These are phyloP conservation scores for Ophiosphaerella narmari DNA, from an alignment of 2,329 filamentous ascomycete genomes.

Conservation along the genomic window DNA sequence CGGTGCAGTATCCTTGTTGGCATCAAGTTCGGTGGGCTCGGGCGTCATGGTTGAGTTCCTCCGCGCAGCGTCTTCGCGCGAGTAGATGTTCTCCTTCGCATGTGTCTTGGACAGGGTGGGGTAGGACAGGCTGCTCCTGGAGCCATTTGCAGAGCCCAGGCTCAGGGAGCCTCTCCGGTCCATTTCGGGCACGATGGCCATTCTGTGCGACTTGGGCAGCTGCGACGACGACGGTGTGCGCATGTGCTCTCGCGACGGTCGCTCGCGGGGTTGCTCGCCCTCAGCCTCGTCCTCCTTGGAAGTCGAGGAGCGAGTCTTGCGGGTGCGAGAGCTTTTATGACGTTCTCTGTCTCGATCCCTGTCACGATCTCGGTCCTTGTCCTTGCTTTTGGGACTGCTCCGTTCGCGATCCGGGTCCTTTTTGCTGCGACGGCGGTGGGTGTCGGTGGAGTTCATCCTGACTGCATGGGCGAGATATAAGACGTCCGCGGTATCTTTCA, in stretches of 20 bases:
- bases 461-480: conserved; percentile 16
- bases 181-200: conserved; percentile 54
- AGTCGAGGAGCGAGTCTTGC: conserved; percentile 38
- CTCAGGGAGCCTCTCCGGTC: conserved; percentile 45
- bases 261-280: conserved; percentile 23
- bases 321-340: conserved; percentile 32
- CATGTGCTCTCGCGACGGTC: conserved; percentile 31
- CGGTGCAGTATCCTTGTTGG: conserved; percentile 25
- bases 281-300: conserved; percentile 31
- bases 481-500: conserved; percentile 17
- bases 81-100: conserved; percentile 81
- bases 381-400: conserved; percentile 26
- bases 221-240: conserved; percentile 33
- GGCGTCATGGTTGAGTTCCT: conserved; percentile 43
- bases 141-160: conserved; percentile 42
- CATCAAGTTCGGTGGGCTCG: conserved; percentile 50
- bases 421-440: conserved; percentile 45
- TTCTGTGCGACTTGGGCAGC: conserved; percentile 36
- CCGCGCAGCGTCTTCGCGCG: conserved; percentile 49
- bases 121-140: conserved; percentile 64
- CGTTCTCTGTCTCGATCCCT: conserved; percentile 24
- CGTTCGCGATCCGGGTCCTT: conserved; percentile 39
- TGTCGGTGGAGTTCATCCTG: conserved; percentile 41
- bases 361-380: conserved; percentile 34
- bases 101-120: conserved; percentile 87